These are phyloP conservation scores for Pestalotiopsis sp. DNA, from an alignment of 2,329 filamentous ascomycete genomes.

Conservation along the genomic window DNA sequence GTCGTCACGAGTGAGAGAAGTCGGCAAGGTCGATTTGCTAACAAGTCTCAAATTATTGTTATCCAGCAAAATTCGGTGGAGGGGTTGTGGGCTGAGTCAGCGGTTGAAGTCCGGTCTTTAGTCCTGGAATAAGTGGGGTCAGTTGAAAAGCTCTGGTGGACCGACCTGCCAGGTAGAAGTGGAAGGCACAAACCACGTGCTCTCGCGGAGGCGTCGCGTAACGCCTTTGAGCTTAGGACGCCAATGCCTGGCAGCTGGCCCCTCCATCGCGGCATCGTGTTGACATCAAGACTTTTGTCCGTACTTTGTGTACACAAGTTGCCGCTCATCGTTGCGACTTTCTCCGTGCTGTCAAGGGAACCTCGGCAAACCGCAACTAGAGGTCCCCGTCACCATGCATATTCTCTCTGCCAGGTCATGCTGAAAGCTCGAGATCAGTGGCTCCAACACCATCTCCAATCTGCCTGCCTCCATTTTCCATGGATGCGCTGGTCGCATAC, in stretches of 20 bases:
- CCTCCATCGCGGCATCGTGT: neutral
- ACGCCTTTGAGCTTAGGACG: neutral
- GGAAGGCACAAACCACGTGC: neutral
- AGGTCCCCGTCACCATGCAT: neutral
- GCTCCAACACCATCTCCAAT: neutral
- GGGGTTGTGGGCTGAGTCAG: slow-evolving; percentile 12
- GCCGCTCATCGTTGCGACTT: neutral
- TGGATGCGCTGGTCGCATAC: slow-evolving; percentile 53
- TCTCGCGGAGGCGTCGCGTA: neutral
- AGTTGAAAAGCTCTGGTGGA: neutral
- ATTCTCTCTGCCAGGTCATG: neutral
- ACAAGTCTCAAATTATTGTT: neutral
- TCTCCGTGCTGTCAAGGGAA: neutral
- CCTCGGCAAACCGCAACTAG: neutral
- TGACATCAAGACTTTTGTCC: slow-evolving; percentile 6
- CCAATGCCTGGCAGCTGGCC: neutral
- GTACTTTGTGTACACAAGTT: neutral
- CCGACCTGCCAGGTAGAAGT: neutral
- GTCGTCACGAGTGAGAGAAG: slow-evolving; percentile 4
- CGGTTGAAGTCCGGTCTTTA: slow-evolving; percentile 9
- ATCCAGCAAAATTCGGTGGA: slow-evolving; percentile 7
- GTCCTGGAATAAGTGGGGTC: neutral
- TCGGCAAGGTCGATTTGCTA: neutral
- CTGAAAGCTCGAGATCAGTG: neutral
- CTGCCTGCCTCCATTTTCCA: slow-evolving; percentile 17